phyloP scores from a whole-genome alignment of 2,329 filamentous ascomycete species.

The Penicillium sp. region DNA sequence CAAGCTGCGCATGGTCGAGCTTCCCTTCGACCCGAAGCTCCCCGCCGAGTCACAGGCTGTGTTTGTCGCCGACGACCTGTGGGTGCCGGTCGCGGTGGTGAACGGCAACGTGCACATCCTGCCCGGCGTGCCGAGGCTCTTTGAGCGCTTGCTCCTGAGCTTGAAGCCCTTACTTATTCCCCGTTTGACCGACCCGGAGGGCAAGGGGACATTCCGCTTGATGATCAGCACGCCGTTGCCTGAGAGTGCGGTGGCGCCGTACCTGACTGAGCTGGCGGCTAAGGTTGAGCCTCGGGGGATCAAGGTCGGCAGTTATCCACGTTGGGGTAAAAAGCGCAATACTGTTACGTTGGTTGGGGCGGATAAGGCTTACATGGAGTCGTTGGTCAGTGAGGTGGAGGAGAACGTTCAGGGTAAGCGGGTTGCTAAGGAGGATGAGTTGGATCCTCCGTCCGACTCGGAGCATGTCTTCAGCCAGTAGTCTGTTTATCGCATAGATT shows the following conservation, averaged over 20 bases:
- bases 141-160: conserved; percentile 73
- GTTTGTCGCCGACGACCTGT: conserved; percentile 76
- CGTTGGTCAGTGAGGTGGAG: conserved; percentile 73
- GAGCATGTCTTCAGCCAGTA: conserved; percentile 27
- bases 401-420: conserved; percentile 70
- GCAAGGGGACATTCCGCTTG: conserved; percentile 74
- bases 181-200: conserved; percentile 74
- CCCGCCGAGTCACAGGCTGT: conserved; percentile 69
- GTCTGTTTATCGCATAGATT: neutral
- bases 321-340: conserved; percentile 84
- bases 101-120: conserved; percentile 93
- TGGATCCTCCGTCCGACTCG: conserved; percentile 50
- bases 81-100: conserved; percentile 86
- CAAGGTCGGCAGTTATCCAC: conserved; percentile 93
- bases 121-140: conserved; percentile 83
- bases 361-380: conserved; percentile 74
- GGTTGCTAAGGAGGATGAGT: conserved; percentile 69
- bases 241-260: conserved; percentile 81
- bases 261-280: conserved; percentile 73
- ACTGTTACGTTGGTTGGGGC: conserved; percentile 83
- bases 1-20: conserved; percentile 83
- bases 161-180: conserved; percentile 69
- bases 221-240: conserved; percentile 82
- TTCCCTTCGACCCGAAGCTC: conserved; percentile 70
- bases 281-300: conserved; percentile 72